Conservation (phyloP, 305 asterid species). For the Plantago coronopus region DNA sequence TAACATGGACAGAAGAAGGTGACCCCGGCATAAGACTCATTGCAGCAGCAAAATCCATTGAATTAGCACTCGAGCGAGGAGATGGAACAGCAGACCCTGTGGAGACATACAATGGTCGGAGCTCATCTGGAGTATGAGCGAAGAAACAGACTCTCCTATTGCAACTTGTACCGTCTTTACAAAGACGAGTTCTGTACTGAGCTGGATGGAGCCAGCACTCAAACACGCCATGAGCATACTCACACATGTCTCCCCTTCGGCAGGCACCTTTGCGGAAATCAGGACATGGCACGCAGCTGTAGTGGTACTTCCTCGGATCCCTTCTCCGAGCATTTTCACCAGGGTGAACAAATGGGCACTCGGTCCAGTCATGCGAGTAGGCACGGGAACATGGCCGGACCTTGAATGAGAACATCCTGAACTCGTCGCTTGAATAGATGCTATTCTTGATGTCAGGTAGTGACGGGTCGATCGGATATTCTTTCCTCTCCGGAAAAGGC, state of each 20-base stretch:
- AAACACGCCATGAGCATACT: conserved; percentile 82
- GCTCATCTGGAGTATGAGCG: conserved; percentile 71
- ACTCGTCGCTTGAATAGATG: conserved; percentile 71
- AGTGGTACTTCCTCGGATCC: conserved; percentile 80
- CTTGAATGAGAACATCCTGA: conserved; percentile 75
- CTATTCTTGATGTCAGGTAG: conserved; percentile 79
- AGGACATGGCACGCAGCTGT: conserved; percentile 81
- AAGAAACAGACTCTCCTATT: conserved; percentile 76
- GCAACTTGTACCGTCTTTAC: conserved; percentile 74
- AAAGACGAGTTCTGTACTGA: conserved; percentile 66
- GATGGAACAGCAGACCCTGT: conserved; percentile 80
- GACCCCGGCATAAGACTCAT: conserved; percentile 64
- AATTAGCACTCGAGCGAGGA: conserved; percentile 51
- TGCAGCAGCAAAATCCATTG: conserved; percentile 57
- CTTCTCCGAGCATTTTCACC: conserved; percentile 82
- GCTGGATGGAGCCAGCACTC: conserved; percentile 95
- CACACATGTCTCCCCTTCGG: conserved; percentile 79
- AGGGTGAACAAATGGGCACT: conserved; percentile 87
- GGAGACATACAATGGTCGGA: conserved; percentile 67
- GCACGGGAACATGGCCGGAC: conserved; percentile 80
- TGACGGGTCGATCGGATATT: conserved; percentile 74
- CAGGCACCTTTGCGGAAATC: conserved; percentile 84
- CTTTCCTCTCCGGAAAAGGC: conserved; percentile 46
- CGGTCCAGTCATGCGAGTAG: conserved; percentile 91
- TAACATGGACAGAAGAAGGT: conserved; percentile 48